Evolutionary conservation across 208 protist species (phyloP).

Genomic region (Crithidia mellificae): DNA sequence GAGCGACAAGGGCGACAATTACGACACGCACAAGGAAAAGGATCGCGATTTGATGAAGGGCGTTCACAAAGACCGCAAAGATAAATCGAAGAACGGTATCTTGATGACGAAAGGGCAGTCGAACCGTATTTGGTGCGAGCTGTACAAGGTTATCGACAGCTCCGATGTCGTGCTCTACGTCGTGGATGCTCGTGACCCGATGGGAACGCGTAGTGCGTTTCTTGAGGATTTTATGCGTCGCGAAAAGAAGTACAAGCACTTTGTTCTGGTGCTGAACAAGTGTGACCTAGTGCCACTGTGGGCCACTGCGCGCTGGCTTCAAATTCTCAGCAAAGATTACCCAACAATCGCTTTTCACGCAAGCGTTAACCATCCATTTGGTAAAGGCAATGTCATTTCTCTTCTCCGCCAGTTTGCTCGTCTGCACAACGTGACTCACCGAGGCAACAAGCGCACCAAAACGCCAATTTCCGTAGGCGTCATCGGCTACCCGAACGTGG

Average conservation of each 20-base stretch:
- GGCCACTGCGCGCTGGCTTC: slow-evolving; percentile 97
- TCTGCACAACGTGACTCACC: slow-evolving; percentile 89
- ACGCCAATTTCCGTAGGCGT: slow-evolving; percentile 90
- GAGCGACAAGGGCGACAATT: slow-evolving; percentile 45
- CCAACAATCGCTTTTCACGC: slow-evolving; percentile 99
- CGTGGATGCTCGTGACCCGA: slow-evolving; percentile 98
- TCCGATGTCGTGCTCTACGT: slow-evolving; percentile 99
- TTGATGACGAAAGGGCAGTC: slow-evolving; percentile 98
- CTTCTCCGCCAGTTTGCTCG: slow-evolving; percentile 97
- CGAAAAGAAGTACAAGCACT: slow-evolving; percentile 98
- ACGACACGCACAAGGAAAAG: slow-evolving; percentile 51
- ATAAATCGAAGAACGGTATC: slow-evolving; percentile 85
- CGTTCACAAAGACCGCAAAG: slow-evolving; percentile 50
- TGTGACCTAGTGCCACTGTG: slow-evolving; percentile 99
- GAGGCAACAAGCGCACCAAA: slow-evolving; percentile 85
- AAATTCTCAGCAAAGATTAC: slow-evolving; percentile 97
- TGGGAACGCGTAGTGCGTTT: slow-evolving; percentile 97
- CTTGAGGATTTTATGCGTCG: slow-evolving; percentile 94
- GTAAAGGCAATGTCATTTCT: slow-evolving; percentile 98
- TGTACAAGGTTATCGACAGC: slow-evolving; percentile 99
- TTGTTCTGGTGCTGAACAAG: slow-evolving; percentile 99
- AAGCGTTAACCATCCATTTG: slow-evolving; percentile 99
- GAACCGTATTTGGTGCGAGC: slow-evolving; percentile 99
- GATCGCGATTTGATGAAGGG: slow-evolving; percentile 67
- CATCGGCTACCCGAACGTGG: slow-evolving; percentile 99